Conservation (phyloP, 306 rosid genomes). For the Prinsepia uniflora region DNA sequence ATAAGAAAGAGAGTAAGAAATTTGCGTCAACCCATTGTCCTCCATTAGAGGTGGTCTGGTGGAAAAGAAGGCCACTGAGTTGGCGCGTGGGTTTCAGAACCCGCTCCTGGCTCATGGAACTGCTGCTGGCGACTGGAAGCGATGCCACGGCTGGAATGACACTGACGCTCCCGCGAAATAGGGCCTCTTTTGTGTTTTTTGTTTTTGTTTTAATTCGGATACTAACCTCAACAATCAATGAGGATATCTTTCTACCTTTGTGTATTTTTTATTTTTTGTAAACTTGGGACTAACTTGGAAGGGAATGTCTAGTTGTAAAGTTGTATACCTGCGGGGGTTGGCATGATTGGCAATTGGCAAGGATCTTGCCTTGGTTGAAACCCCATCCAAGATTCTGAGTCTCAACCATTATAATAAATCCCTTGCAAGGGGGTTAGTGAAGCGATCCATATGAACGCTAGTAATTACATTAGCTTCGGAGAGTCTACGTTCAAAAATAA, state of each 20-base stretch:
- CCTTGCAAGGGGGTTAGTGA: no score
- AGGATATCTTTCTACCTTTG: not conserved
- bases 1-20: not conserved
- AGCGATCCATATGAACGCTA: no score
- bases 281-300: no score
- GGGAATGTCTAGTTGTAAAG: not conserved
- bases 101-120: constrained; percentile 5
- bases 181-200: not conserved
- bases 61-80: not conserved
- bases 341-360: no score
- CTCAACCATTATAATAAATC: no score
- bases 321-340: no score
- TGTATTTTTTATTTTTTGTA: not conserved
- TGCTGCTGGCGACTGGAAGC: not conserved
- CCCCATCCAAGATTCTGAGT: no score
- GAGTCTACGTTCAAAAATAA: no score
- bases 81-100: not conserved
- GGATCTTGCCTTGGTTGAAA: no score
- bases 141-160: not conserved
- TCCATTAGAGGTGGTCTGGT: not conserved
- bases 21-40: not conserved
- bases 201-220: not conserved
- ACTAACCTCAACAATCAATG: not conserved
- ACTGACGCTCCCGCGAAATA: not conserved
- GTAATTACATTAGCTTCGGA: no score